phyloP scores from a whole-genome alignment of 345 rosid species.

The Camelina neglecta region DNA sequence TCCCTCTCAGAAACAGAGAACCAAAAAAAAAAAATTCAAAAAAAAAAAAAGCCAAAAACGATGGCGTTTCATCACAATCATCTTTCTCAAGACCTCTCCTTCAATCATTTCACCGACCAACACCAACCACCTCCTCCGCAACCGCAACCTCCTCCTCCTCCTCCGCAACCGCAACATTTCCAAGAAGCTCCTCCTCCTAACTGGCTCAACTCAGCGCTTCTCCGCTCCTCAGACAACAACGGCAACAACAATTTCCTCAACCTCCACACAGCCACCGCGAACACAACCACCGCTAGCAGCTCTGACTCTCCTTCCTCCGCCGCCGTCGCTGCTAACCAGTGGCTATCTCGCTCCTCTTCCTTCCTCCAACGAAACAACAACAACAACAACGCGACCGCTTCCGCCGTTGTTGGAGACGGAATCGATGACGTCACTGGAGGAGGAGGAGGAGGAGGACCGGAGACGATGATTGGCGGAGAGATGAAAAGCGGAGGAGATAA shows the following conservation, averaged over 20 bases:
- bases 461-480: constrained; percentile 56
- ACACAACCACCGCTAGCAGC: constrained; percentile 45
- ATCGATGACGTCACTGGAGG: constrained; percentile 57
- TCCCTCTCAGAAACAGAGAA: constrained; percentile 43
- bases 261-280: constrained; percentile 61
- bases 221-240: constrained; percentile 57
- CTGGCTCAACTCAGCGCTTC: constrained; percentile 91
- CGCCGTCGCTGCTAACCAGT: constrained; percentile 57
- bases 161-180: constrained; percentile 50
- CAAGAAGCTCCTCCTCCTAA: constrained; percentile 64
- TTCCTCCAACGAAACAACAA: constrained; percentile 55
- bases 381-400: constrained; percentile 61
- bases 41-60: background rate
- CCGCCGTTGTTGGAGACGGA: constrained; percentile 55
- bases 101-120: constrained; percentile 76
- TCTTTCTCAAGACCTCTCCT: constrained; percentile 72
- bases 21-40: background rate
- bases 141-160: constrained; percentile 37
- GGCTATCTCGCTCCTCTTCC: constrained; percentile 77
- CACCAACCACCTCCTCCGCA: constrained; percentile 49
- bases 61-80: constrained; percentile 91
- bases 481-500: constrained; percentile 15
- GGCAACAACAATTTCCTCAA: constrained; percentile 59
- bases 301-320: constrained; percentile 53
- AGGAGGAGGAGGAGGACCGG: constrained; percentile 38